Conservation (phyloP, 768 basidiomycete species). For the Pleurotus eryngii region DNA sequence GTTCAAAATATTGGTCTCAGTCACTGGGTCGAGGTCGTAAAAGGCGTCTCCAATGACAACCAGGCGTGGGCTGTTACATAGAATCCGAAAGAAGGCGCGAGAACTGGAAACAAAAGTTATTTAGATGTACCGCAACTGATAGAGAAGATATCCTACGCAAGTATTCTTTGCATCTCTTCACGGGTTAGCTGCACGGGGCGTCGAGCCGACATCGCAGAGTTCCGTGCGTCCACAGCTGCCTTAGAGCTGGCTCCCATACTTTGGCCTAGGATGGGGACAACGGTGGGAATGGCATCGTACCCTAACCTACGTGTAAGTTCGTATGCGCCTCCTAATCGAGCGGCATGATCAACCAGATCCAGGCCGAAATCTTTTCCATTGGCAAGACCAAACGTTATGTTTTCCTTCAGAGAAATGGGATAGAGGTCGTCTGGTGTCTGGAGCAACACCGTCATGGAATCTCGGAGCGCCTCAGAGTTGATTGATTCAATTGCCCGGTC, state of each 20-base stretch:
- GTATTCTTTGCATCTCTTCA: constrained; percentile 47
- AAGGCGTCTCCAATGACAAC: constrained; percentile 59
- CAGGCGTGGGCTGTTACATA: constrained; percentile 38
- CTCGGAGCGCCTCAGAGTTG: constrained; percentile 27
- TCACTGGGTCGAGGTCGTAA: constrained; percentile 52
- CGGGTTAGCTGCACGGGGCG: constrained; percentile 33
- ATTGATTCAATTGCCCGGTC: constrained; percentile 31
- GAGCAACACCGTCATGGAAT: constrained; percentile 36
- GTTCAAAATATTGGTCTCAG: constrained; percentile 46
- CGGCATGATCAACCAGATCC: constrained; percentile 28
- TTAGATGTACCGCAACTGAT: background rate
- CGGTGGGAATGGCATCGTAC: constrained; percentile 37
- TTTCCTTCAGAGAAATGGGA: constrained; percentile 31
- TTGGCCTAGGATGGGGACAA: constrained; percentile 22
- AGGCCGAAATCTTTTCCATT: constrained; percentile 11
- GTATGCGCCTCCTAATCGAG: constrained; percentile 36
- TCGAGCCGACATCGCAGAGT: constrained; percentile 20
- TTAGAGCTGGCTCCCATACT: constrained; percentile 26
- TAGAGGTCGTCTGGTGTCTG: constrained; percentile 38
- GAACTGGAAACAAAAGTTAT: constrained; percentile 27
- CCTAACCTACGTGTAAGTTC: constrained; percentile 39
- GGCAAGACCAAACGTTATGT: constrained; percentile 32
- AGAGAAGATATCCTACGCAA: constrained; percentile 36
- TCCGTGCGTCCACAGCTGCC: constrained; percentile 29
- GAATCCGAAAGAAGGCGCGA: constrained; percentile 42